Base-by-base conservation (phyloP, 2,329 filamentous ascomycete genomes). In the Monilinia vaccinii-corymbosi region DNA sequence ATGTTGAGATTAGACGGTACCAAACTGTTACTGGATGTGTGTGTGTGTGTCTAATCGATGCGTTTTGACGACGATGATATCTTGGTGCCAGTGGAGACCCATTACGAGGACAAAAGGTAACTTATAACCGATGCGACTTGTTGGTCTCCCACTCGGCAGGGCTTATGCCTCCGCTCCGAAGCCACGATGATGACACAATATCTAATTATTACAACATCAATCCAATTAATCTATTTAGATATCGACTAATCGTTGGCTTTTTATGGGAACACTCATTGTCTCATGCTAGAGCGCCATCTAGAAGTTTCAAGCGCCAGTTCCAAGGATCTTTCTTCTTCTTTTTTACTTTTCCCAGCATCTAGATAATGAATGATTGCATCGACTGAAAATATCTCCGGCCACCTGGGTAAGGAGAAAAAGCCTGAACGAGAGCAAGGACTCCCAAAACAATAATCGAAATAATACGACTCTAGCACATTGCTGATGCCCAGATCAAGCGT, bases 381-480 rank as follows among this genome's bases (percentile, higher is more conserved):
- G 28, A 46, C 47, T 23, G 57, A 59, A 28, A 59, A 59, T 53
- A 53, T 55, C 40, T 46, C 57, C 57, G 48, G 38, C 45, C 51
- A 44, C 38, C 44, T 55, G 51, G 51, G 11, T 25, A 55, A 44
- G 40, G 28, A 55, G 25, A 50, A 14, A 10, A 58, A 51, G 45
- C 21, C 6, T 50, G 44, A 32, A 16, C 31, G 21, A 42, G 25
- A n/a, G 46, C 42, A 38, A 59, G 36, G 23, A 46, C 21, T 25
- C 38, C 36, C 18, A 45, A 46, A n/a, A 53, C 3, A 46, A 23
- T 23, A 38, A 36, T 23, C 31, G 21, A 32, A 31, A 40, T 55
- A 53, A 45, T 25, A 31, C 31, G 31, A 25, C 18, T 38, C 10
- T 11, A 52, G 50, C 38, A 58, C n/a, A 34, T 31, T 23, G 23